Base-by-base conservation (phyloP, 805 yeast genomes). In the Yarrowia sp. region DNA sequence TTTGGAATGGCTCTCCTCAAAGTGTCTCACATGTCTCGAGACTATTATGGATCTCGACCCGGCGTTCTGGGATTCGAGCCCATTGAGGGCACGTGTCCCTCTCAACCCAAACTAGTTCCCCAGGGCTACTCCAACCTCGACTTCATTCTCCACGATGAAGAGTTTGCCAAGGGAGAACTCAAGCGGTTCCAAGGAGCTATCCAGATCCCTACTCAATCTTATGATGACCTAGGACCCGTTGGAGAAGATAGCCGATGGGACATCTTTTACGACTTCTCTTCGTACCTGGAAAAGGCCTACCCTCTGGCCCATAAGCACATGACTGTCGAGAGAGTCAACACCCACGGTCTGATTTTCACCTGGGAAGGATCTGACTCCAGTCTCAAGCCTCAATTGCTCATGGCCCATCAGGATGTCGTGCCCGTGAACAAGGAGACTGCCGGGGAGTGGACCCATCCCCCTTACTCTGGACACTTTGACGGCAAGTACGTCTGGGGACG, bases 351-450 rank as follows among this genome's bases (percentile, higher is more conserved):
- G 65, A 78, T 90, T 2, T 81, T 78, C 72, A 85, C 89, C 21
- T 83, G 89, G 83, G 71, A 80, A 66, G 95, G 96, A 5, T 73
- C 82, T 3, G 71, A 82, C 54, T 38, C 70, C 7, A 64, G 72
- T 2, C 76, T 86, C 67, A 85, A 86, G 72, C 96, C 96, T 14
- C 69, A 86, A 30, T 71, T 90, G 74, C 77, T 89, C 61, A 83
- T 88, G 70, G 92, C 93, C 1, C 96, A 90, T 72, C 88, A 84
- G 73, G 96, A 89, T 71, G 90, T 87, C 3, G 96, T 90, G 24
- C 96, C 96, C 0, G 87, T 88, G 9, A 88, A 85, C 69, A 73
- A 75, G 17, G 82, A 68, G 33, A 84, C 91, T 0, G 74, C 80
- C 62, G 74, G 72, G 32, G 77, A 82, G 64, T 90, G 96, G 96